Evolutionary conservation across 2,329 filamentous ascomycete genomes (phyloP), one percentile per base, ranked within the genome.

Genomic region (Aschersonia sp.): DNA sequence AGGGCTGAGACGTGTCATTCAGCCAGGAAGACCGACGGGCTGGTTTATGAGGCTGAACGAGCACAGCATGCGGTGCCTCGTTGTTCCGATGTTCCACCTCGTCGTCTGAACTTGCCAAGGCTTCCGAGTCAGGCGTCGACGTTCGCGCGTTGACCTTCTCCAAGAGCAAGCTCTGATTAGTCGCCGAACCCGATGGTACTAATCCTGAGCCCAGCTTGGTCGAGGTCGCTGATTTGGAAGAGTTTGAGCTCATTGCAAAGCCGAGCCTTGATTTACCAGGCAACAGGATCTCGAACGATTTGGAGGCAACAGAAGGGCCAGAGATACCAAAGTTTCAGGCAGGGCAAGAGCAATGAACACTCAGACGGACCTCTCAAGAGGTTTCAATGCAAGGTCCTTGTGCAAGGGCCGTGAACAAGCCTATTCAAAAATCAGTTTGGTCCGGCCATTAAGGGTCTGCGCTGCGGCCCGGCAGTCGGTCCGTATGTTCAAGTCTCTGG

Each of bases 41-140:
- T 44, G 83, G 78, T 56, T 81, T 85, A 45, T 67, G 73, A 45
- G 68, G 74, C 56, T 69, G 76, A 48, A 35, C 41, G 29, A 48
- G 32, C 10, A 51, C 43, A 57, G 65, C 67, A 56, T 72, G 71
- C 53, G 66, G 66, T 57, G 60, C 63, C 49, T 75, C 76, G 55
- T 77, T 72, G 54, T 22, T 42, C 7, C 76, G 73, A 60, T 79
- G 73, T 51, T 95, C 85, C 49, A 71, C 75, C 64, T 98, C 92
- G 63, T 97, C 92, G 63, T 97, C 92, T 10, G 89, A 96, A 55
- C 90, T 97, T 46, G 85, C 88, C 50, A 97, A 70, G 46, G 87
- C 90, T 62, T 97, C 90, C 4, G 89, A 96, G 61, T 97, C 92
- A 29, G 90, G 90, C 1, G 90, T 96, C 6, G 87, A 88, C 47